Evolutionary conservation across 192 early-diverging fungal species (phyloP), one percentile per base, ranked within the genome.

Genomic region (Phlyctochytrium planicorne): DNA sequence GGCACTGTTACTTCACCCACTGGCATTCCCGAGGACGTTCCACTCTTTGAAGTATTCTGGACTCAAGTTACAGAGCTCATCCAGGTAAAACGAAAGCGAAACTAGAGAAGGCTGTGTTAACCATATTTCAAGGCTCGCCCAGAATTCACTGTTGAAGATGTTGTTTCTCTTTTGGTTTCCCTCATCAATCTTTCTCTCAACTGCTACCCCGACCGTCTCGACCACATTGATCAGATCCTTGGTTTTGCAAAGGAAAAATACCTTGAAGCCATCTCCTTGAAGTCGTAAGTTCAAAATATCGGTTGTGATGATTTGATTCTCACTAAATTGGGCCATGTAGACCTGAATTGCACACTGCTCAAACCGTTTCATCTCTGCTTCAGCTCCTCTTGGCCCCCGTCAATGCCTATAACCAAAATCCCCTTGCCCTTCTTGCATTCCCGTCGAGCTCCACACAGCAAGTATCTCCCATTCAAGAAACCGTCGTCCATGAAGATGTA

Each of bases 21-120:
- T 65, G 93, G 91, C 17, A 93, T 94, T 60, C 93, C 92, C 3
- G 86, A 91, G 34, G 91, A 93, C 68, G 89, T 94, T 23, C 82
- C 87, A 53, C 78, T 99, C 20, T 99, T 99, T 83, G 93, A 92
- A 59, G 92, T 97, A 31, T 99, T 99, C 76, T 99, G 97, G 97
- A 80, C 74, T 31, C 95, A 99, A 73, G 91, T 99, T 67, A 91
- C 90, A 30, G 88, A 92, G 40, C 85, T 98, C 31, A 90, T 99
- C 40, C 90, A 89, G 78, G 90, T 90, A 76, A 23, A 25, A 56
- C 17, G 27, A n/a, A n/a, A n/a, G n/a, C n/a, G n/a, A n/a, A n/a
- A n/a, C n/a, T 27, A 64, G 14, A 20, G 25, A 4, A 14, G n/a
- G 40, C 40, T 10, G 10, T 32, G n/a, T 2, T 30, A 30, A 27